Conservation (phyloP, 2,329 filamentous ascomycete genomes). For the Claviceps citrina region DNA sequence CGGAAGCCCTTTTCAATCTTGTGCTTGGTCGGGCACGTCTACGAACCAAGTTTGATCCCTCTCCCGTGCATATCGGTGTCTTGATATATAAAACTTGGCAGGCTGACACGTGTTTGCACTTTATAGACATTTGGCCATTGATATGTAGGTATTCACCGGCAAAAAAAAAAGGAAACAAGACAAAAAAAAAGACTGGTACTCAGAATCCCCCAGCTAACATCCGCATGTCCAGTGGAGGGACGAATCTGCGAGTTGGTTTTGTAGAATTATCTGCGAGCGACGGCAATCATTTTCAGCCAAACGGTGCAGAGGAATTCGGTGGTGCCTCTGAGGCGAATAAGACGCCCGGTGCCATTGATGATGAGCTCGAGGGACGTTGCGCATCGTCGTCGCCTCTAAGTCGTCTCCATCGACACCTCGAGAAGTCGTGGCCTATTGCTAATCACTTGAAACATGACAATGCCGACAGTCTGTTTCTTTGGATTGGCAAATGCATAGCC, state of each 20-base stretch:
- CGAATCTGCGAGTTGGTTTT: conserved; percentile 54
- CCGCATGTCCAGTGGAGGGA: conserved; percentile 39
- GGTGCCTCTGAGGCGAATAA: not conserved
- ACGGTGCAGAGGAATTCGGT: not conserved
- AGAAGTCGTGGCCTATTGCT: conserved; percentile 59
- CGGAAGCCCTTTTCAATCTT: not conserved
- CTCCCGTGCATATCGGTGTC: too few species aligned
- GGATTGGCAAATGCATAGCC: conserved; percentile 66
- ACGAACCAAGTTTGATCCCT: not conserved
- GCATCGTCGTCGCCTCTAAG: conserved; percentile 4
- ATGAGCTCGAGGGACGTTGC: not conserved
- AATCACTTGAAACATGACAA: conserved; percentile 61
- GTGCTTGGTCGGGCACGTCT: not conserved
- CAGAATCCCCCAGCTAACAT: conserved; percentile 8
- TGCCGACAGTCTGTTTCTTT: conserved; percentile 60
- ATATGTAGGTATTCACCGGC: conserved; percentile 36
- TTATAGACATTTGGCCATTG: conserved; percentile 44
- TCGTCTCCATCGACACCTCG: conserved; percentile 43
- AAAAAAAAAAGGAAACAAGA: not conserved
- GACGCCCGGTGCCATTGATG: conserved; percentile 6
- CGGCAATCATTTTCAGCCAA: conserved; percentile 6
- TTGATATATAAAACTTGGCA: too few species aligned
- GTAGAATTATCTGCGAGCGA: conserved; percentile 38
- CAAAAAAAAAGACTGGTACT: conserved; percentile 6
- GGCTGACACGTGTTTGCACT: conserved; percentile 6